Evolutionary conservation across 352 stramenopile species (phyloP), one percentile per base, ranked within the genome.

Genomic region (Phytophthora uliginosa): DNA sequence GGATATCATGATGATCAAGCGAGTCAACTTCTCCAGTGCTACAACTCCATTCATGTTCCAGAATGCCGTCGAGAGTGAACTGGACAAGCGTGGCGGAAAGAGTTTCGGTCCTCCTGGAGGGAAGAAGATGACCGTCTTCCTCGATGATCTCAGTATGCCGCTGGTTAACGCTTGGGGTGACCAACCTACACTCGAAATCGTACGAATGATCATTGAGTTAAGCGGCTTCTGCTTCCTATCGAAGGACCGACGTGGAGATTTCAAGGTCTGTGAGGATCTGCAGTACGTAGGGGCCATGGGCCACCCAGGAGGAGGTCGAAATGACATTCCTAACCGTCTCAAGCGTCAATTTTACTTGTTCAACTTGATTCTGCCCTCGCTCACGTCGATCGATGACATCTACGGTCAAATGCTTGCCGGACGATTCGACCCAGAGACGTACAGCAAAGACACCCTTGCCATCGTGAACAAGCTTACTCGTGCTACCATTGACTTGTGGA

Each of bases 321-420:
- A 99, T 74, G 98, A 99, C 78, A 99, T 99, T 72, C 98, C 98
- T n/a, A 99, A 99, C 76, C 94, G 98, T 1, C 85, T 99, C 36
- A 99, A 99, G 85, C 95, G 97, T n/a, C 98, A 99, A 66, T 99
- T 99, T 74, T 99, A 99, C 83, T 87, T 99, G 22, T 99, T 99
- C 78, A 99, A 99, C 83, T 77, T 99, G 34, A 98, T 99, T 59
- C 71, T 99, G 28, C 97, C 98, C 24, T 98, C 92, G 40, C 92
- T 99, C 38, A 99, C 96, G 22, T 99, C 96, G 66, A 99, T 99
- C 72, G 98, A 99, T 80, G 97, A 99, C 73, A 99, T 99, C 69
- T 99, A 99, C 81, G 98, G 98, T 0, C 97, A 99, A 83, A 99
- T 99, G 97, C 83, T 99, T 34, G 83, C 92, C 2, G 97, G 97